Evolutionary conservation across 2,329 filamentous ascomycete genomes (phyloP), one percentile per base, ranked within the genome.

Genomic region (Fusarium poae): DNA sequence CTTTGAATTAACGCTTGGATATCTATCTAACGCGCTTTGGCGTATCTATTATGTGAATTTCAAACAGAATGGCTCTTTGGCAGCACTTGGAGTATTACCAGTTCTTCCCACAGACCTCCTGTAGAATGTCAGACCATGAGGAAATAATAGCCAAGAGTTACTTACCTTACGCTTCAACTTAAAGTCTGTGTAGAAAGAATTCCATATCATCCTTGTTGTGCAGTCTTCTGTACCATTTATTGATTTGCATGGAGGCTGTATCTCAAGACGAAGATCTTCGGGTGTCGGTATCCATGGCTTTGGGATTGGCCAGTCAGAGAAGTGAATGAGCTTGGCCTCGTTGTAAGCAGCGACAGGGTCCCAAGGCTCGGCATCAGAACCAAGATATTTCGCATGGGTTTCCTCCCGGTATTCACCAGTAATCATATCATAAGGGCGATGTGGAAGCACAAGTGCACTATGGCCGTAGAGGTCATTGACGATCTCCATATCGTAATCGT

Each of bases 221-320:
- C 74, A 76, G 21, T 75, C 87, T 46, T 87, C 86, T 39, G 77
- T 80, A 0, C 85, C 87, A 1, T 84, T 18, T 23, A 12, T 86
- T 58, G 80, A 85, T 44, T 84, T 87, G 10, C 74, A 76, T 11
- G 52, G 50, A 0, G 76, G 76, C 21, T 77, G 74, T 6, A 52
- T 42, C 12, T 57, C 23, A 10, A 56, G 32, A 11, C 71, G 50
- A 1, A 65, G 27, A 0, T 57, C 45, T 1, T 71, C 61, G 2
- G 60, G 27, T 1, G 68, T 68, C 1, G 44, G 73, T 79, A 67
- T 62, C 83, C 83, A 85, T 1, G 83, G 83, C 61, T 92, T 92
- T 1, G 89, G 89, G 8, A 91, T 71, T 1, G 90, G 91, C 87
- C 87, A 91, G 73, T 93, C 91, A 15, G 87, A 90, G 75, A 92